Percentiles rank a stretch among this genome's conserved stretches.
phyloP scores from a whole-genome alignment of 306 rosid species.

The Leucaena leucocephala region DNA sequence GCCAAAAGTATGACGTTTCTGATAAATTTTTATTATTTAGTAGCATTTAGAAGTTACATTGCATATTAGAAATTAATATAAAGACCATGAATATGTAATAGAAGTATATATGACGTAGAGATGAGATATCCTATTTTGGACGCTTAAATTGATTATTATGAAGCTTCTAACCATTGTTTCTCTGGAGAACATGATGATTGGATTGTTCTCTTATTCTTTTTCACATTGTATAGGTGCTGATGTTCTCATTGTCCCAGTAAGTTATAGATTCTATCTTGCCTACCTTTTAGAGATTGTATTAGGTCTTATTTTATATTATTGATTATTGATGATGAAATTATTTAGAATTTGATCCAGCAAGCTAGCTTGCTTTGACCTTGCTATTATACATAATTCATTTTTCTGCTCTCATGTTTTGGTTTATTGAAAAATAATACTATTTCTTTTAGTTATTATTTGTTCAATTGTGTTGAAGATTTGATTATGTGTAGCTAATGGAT shows the following conservation, averaged over 20 bases:
- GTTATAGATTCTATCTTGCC: too few species aligned
- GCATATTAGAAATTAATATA: not conserved
- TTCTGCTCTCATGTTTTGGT: not conserved
- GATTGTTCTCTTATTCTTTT: not conserved
- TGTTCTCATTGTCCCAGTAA: not conserved
- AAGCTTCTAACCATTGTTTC: too few species aligned
- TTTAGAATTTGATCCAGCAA: not conserved
- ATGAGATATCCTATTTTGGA: too few species aligned
- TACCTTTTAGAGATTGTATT: not conserved
- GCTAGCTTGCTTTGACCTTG: not conserved
- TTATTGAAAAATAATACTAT: not conserved
- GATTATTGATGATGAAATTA: not conserved
- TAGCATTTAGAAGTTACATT: too few species aligned
- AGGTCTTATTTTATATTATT: not conserved
- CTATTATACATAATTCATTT: not conserved
- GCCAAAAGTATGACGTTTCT: too few species aligned
- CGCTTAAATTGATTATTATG: too few species aligned
- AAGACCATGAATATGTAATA: not conserved
- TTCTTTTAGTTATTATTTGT: too few species aligned
- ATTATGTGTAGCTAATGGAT: too few species aligned
- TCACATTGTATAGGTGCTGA: not conserved
- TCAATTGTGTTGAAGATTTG: not conserved
- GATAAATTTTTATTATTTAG: too few species aligned
- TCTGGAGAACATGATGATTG: too few species aligned
- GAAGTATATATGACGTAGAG: too few species aligned